Evolutionary conservation across 2,329 filamentous ascomycete genomes (phyloP).

Genomic region (Penicillium digitatum): DNA sequence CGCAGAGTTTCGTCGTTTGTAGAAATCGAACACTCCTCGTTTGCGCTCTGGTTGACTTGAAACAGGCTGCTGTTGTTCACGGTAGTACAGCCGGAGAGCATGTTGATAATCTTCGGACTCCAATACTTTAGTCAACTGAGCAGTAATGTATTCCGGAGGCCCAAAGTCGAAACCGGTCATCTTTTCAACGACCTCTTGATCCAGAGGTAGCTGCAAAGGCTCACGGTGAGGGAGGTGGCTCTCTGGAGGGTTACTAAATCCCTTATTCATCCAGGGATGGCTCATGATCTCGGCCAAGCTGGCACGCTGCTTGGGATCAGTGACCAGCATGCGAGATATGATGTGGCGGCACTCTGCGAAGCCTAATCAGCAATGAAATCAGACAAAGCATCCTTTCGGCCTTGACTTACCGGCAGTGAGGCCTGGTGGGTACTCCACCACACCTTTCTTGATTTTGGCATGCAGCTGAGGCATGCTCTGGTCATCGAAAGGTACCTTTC

Average conservation of each 20-base stretch:
- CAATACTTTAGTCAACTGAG: conserved; percentile 78
- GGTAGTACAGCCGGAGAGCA: conserved; percentile 67
- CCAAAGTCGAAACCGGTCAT: conserved; percentile 99
- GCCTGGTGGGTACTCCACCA: conserved; percentile 94
- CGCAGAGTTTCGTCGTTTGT: conserved; percentile 81
- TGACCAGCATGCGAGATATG: conserved; percentile 92
- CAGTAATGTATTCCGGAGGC: conserved; percentile 73
- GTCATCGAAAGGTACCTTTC: conserved; percentile 97
- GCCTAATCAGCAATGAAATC: conserved; percentile 35
- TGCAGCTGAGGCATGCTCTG: conserved; percentile 98
- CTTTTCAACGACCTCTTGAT: conserved; percentile 75
- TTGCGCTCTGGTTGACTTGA: conserved; percentile 67
- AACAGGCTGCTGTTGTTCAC: conserved; percentile 64
- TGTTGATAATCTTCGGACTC: conserved; percentile 92
- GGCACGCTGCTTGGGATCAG: conserved; percentile 81
- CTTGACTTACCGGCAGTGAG: conserved; percentile 72
- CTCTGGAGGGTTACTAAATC: conserved; percentile 79
- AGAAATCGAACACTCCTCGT: conserved; percentile 93
- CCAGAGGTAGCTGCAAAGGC: conserved; percentile 78
- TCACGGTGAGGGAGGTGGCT: conserved; percentile 83
- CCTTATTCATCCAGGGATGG: conserved; percentile 94
- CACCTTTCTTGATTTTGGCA: conserved; percentile 96
- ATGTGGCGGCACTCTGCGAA: conserved; percentile 81
- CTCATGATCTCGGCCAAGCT: conserved; percentile 87
- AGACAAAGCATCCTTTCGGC: background rate